phyloP scores from a whole-genome alignment of 106 monocot species.

The Hemerocallis citrina region DNA sequence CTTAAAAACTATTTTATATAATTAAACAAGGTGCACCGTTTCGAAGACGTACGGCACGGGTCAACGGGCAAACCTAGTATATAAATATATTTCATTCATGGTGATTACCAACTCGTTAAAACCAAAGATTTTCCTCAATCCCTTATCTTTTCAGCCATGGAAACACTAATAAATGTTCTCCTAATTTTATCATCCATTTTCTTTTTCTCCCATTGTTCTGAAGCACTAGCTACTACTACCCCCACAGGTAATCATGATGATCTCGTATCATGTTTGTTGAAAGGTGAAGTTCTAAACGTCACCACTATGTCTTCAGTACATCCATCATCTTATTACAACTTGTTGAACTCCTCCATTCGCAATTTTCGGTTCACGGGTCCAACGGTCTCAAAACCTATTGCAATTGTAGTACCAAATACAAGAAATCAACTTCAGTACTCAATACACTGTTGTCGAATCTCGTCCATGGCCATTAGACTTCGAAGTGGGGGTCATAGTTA shows the following conservation, averaged over 20 bases:
- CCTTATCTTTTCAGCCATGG: too few species aligned
- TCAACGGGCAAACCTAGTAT: too few species aligned
- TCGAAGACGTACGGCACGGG: too few species aligned
- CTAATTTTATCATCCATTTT: not conserved
- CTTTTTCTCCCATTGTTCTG: constrained; percentile 9
- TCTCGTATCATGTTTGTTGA: constrained; percentile 16
- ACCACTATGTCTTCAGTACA: not conserved
- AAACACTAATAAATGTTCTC: too few species aligned
- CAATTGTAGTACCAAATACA: constrained; percentile 19
- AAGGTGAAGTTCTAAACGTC: constrained; percentile 16
- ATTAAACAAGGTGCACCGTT: too few species aligned
- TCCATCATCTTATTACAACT: not conserved
- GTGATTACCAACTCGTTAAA: too few species aligned
- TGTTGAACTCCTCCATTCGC: constrained; percentile 27
- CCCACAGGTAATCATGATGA: constrained; percentile 7
- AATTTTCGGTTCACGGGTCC: constrained; percentile 25
- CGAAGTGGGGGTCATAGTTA: constrained; percentile 47
- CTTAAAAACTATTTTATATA: too few species aligned
- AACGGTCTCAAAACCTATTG: constrained; percentile 3
- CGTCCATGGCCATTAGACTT: constrained; percentile 23
- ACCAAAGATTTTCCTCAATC: too few species aligned
- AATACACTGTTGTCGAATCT: constrained; percentile 14
- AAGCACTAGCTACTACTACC: constrained; percentile 17
- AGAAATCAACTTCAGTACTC: constrained; percentile 10
- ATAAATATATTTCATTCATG: too few species aligned